These are phyloP conservation scores for Zymoseptoria crescenta DNA, from an alignment of 2,329 filamentous ascomycete genomes.

Conservation along the genomic window DNA sequence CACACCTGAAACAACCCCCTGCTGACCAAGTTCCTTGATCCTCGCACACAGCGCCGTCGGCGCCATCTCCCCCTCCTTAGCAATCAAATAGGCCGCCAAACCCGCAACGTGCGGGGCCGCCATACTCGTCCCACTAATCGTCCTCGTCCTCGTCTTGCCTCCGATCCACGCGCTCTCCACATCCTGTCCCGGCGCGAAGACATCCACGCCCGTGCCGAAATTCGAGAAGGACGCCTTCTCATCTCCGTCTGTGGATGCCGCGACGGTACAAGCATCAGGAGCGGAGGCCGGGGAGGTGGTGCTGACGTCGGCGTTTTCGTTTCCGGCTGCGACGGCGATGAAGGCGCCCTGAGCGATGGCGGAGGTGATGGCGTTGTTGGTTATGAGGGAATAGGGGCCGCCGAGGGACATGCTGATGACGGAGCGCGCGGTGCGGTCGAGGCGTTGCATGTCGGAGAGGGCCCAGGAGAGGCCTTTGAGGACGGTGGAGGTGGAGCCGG, in stretches of 20 bases:
- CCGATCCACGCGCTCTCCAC: slow-evolving; percentile 45
- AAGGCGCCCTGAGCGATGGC: slow-evolving; percentile 33
- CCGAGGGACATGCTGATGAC: slow-evolving; percentile 36
- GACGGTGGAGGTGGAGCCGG: slow-evolving; percentile 38
- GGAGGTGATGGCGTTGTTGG: slow-evolving; percentile 33
- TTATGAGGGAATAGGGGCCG: slow-evolving; percentile 29
- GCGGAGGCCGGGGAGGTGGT: slow-evolving; percentile 31
- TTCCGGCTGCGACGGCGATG: slow-evolving; percentile 32
- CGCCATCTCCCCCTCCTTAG: slow-evolving; percentile 4
- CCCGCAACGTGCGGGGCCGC: slow-evolving; percentile 21
- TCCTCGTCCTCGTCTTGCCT: slow-evolving; percentile 38
- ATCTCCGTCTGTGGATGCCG: slow-evolving; percentile 26
- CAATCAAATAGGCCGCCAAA: slow-evolving; percentile 18
- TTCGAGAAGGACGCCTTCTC: slow-evolving; percentile 33
- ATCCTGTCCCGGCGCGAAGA: slow-evolving; percentile 43
- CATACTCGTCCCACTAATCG: slow-evolving; percentile 42
- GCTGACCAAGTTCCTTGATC: slow-evolving; percentile 5
- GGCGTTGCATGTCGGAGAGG: slow-evolving; percentile 53
- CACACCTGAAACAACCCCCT: slow-evolving; percentile 6
- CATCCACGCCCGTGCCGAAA: slow-evolving; percentile 32
- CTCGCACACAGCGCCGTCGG: slow-evolving; percentile 7
- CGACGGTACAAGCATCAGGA: slow-evolving; percentile 31
- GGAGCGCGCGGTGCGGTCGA: slow-evolving; percentile 63
- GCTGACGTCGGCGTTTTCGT: slow-evolving; percentile 25
- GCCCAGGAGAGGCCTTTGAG: slow-evolving; percentile 43